These are phyloP conservation scores for Pseudotsuga menziesii DNA, from an alignment of 75 land plant species.

Conservation along the genomic window DNA sequence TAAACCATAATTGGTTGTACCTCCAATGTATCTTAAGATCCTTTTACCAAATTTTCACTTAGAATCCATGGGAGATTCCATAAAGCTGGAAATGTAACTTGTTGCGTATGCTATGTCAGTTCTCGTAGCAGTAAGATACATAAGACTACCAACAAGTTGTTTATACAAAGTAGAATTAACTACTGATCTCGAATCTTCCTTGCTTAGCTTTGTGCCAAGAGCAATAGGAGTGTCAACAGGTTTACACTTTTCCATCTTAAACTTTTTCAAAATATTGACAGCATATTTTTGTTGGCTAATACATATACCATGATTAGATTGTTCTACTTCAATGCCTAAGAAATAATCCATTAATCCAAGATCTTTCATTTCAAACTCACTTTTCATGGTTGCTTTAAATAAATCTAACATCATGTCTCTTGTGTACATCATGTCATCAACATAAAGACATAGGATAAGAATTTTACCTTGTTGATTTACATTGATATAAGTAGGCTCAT, in stretches of 20 bases:
- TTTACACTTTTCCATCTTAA: slow-evolving; percentile 7
- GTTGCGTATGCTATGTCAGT: slow-evolving; percentile 10
- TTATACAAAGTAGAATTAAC: slow-evolving; percentile 10
- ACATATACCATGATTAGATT: slow-evolving; percentile 1
- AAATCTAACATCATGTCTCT: background rate
- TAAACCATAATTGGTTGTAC: slow-evolving; percentile 12
- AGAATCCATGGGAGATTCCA: background rate
- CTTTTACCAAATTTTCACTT: background rate
- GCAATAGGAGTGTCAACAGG: background rate
- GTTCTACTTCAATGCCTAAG: slow-evolving; percentile 12
- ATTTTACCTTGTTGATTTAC: no score
- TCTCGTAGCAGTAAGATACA: slow-evolving; percentile 12
- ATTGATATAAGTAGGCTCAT: no score
- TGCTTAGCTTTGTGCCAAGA: background rate
- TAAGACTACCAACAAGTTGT: slow-evolving; percentile 10
- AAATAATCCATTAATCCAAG: slow-evolving; percentile 1
- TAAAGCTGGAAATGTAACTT: background rate
- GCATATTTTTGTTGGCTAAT: slow-evolving; percentile 7
- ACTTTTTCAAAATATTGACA: slow-evolving; percentile 4
- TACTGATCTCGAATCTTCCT: background rate
- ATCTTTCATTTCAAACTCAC: slow-evolving; percentile 22
- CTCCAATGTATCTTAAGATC: slow-evolving; percentile 16
- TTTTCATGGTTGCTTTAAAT: slow-evolving; percentile 4
- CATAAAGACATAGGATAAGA: slow-evolving; percentile 4
- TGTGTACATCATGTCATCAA: slow-evolving; percentile 14